Percentiles rank a stretch among this genome's conserved stretches.
Evolutionary conservation across 352 stramenopile species (phyloP).

Genomic region (Phytophthora syringae): DNA sequence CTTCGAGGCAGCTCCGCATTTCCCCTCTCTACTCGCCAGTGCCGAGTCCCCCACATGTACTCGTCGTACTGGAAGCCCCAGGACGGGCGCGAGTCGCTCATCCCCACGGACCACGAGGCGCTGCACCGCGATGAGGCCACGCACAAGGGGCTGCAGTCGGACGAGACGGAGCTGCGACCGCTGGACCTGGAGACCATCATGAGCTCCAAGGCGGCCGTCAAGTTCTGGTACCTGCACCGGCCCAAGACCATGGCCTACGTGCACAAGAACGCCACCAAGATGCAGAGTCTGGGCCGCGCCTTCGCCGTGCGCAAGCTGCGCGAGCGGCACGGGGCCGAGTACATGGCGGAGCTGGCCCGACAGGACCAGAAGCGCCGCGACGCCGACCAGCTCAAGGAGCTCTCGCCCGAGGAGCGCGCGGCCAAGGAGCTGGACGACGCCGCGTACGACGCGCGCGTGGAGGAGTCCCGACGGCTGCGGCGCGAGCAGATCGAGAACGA

Average conservation of each 20-base stretch:
- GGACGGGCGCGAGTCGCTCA: slow-evolving; percentile 70
- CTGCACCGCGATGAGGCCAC: slow-evolving; percentile 81
- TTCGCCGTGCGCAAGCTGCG: slow-evolving; percentile 80
- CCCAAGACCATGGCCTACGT: slow-evolving; percentile 92
- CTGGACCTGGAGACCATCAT: slow-evolving; percentile 90
- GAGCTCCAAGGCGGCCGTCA: slow-evolving; percentile 86
- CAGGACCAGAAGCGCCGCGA: slow-evolving; percentile 71
- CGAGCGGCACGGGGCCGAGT: slow-evolving; percentile 81
- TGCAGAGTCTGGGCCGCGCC: slow-evolving; percentile 79
- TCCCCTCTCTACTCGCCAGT: slow-evolving; percentile 36
- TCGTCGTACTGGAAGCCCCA: slow-evolving; percentile 88
- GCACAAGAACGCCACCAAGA: slow-evolving; percentile 90
- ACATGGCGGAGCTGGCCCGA: slow-evolving; percentile 77
- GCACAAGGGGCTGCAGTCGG: slow-evolving; percentile 81
- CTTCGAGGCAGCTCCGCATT: slow-evolving; percentile 29
- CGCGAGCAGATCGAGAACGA: slow-evolving; percentile 81
- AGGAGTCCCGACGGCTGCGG: slow-evolving; percentile 79
- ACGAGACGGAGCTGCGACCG: slow-evolving; percentile 78
- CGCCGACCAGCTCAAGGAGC: slow-evolving; percentile 65
- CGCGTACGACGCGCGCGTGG: slow-evolving; percentile 80
- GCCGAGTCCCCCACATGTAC: slow-evolving; percentile 67
- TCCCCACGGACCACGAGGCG: slow-evolving; percentile 85
- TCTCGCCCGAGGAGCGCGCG: slow-evolving; percentile 65
- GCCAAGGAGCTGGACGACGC: slow-evolving; percentile 53
- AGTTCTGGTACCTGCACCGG: slow-evolving; percentile 90